Base-by-base conservation (phyloP, 345 rosid species). In the Eucalyptus cloeziana region DNA sequence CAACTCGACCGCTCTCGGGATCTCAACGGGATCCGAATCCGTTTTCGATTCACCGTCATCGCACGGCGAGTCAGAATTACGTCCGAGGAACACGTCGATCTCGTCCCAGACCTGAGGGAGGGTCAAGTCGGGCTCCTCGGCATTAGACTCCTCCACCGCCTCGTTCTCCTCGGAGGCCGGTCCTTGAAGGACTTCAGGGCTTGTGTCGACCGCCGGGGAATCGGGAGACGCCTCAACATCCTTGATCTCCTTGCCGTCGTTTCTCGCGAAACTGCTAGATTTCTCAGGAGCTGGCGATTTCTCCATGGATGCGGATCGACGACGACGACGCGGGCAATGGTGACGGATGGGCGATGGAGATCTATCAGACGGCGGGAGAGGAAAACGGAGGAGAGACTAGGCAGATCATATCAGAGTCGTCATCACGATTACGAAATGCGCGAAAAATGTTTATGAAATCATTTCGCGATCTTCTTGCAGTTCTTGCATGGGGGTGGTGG, bases 81-180 rank as follows among this genome's bases (percentile, higher is more conserved):
- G 62, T 10, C 90, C 47, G 10, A 95, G 83, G 91, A 93, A 95
- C 33, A 40, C 91, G 85, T 95, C 95, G 33, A 96, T 92, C 13
- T 94, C 95, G 86, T 92, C 91, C 91, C 92, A 83, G 19, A 89
- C 85, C 88, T 90, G 92, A 33, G 88, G 69, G 56, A 88, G 87
- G 85, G 33, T 89, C 60, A 60, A 58, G 31, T 91, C 91, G 5
- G 87, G 51, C 60, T 31, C 86, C 40, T 86, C 62, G 11, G 89
- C 47, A 19, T 16, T 37, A 30, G 45, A 24, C 45, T 56, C 88
- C 79, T 60, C 87, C 87, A 8, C 87, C 50, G 31, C 81, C 71
- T 43, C 64, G 69, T 31, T 52, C 37, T 50, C 88, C 13, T 54
- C 54, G 5, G 30, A 24, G 30, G 90, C 31, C 44, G 21, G 52